A percentile compares a stretch with the other conserved stretches of the same genome.
Evolutionary conservation across 306 rosid genomes (phyloP).

Genomic region (Cucurbita pepo): DNA sequence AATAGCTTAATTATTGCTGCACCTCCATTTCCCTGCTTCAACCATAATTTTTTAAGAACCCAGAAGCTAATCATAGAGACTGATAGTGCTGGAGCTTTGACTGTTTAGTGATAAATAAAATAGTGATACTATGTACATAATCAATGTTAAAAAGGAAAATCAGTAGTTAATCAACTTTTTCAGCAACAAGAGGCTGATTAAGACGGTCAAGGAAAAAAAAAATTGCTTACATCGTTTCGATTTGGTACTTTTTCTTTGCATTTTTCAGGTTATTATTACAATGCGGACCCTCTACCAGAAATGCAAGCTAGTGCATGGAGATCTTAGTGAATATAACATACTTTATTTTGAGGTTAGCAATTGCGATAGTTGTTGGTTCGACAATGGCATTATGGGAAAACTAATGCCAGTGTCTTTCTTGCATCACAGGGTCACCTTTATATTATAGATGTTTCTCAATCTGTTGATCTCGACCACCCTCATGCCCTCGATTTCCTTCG

Average conservation of each 20-base stretch:
- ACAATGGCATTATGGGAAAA: neutral
- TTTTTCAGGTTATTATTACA: slow-evolving; percentile 46
- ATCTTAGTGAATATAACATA: slow-evolving; percentile 82
- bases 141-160: neutral
- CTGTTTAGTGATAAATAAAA: neutral
- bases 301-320: slow-evolving; percentile 90
- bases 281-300: slow-evolving; percentile 84
- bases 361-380: neutral
- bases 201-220: neutral
- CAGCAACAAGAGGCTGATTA: neutral
- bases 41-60: neutral
- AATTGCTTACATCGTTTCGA: neutral
- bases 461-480: slow-evolving; percentile 88
- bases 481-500: slow-evolving; percentile 73
- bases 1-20: neutral
- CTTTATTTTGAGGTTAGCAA: slow-evolving; percentile 65
- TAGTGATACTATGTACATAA: neutral
- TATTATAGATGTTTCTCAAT: slow-evolving; percentile 87
- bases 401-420: neutral
- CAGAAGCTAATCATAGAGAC: neutral
- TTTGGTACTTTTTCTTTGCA: neutral
- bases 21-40: too few species aligned
- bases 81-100: neutral
- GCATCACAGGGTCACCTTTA: slow-evolving; percentile 65
- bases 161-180: neutral